These are phyloP conservation scores for Fusarium burgessii DNA, from an alignment of 2,329 filamentous ascomycete genomes.

Conservation along the genomic window DNA sequence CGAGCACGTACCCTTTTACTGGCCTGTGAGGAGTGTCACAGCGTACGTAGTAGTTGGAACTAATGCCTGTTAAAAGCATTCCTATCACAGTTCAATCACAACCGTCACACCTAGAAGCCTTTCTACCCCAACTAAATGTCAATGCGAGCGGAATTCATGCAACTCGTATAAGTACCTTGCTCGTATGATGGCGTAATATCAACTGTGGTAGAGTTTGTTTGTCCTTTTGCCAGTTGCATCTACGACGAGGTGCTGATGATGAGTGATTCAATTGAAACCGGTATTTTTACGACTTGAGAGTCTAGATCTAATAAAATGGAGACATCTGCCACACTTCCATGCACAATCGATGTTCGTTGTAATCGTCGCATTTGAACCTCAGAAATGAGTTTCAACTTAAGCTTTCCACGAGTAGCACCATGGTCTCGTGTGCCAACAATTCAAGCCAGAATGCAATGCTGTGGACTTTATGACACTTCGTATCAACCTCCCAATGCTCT, in stretches of 20 bases:
- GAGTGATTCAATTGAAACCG: neutral
- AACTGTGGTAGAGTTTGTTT: neutral
- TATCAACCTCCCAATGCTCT: constrained; percentile 54
- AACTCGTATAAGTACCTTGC: neutral
- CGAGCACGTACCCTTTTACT: constrained; percentile 12
- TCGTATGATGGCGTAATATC: neutral
- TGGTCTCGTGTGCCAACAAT: neutral
- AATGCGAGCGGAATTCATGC: neutral
- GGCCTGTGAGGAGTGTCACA: neutral
- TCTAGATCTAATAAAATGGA: neutral
- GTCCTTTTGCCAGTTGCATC: neutral
- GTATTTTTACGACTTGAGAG: neutral
- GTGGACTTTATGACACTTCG: neutral
- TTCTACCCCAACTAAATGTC: constrained; percentile 3
- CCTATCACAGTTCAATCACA: constrained; percentile 24
- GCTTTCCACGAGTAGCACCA: neutral
- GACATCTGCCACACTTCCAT: neutral
- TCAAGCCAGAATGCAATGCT: neutral
- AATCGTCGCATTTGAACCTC: neutral
- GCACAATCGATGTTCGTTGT: neutral
- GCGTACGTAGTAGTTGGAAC: neutral
- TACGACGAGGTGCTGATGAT: neutral
- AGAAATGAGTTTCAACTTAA: neutral
- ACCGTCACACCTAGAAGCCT: constrained; percentile 11
- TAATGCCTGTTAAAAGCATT: constrained; percentile 16